Conservation (phyloP, 257 asterid genomes). For the Solanum arcanum region DNA sequence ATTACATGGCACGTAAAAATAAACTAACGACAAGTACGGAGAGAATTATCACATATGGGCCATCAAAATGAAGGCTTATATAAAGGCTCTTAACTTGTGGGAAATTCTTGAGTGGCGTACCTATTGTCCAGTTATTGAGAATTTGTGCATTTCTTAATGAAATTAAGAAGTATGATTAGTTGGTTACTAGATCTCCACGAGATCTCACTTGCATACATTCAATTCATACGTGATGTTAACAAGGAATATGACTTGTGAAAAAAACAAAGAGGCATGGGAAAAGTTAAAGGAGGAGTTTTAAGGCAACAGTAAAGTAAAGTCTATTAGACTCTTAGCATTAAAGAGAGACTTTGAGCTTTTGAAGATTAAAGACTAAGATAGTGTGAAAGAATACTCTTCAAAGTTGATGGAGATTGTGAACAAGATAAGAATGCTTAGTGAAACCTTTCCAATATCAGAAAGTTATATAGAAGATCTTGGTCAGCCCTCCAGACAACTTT, state of each 20-base stretch:
- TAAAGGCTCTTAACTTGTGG: background rate
- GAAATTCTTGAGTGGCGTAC: background rate
- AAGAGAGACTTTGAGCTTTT: background rate
- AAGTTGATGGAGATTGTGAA: background rate
- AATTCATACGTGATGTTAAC: background rate
- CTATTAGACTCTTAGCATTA: background rate
- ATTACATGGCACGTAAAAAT: background rate
- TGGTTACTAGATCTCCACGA: background rate
- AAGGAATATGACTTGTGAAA: background rate
- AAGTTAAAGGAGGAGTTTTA: background rate
- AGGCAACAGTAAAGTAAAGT: background rate
- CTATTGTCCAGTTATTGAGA: background rate
- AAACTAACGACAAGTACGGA: background rate
- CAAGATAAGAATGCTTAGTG: background rate
- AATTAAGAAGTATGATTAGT: background rate
- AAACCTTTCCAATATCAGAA: background rate
- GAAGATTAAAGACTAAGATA: background rate
- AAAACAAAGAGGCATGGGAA: background rate
- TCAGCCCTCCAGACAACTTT: background rate
- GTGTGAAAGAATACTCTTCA: background rate
- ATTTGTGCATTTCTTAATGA: background rate
- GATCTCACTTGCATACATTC: background rate
- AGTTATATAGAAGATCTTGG: background rate
- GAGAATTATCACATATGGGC: background rate
- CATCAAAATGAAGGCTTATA: background rate